Conservation (phyloP, 176 grass and related monocot genomes). For the Stipa capillata region DNA sequence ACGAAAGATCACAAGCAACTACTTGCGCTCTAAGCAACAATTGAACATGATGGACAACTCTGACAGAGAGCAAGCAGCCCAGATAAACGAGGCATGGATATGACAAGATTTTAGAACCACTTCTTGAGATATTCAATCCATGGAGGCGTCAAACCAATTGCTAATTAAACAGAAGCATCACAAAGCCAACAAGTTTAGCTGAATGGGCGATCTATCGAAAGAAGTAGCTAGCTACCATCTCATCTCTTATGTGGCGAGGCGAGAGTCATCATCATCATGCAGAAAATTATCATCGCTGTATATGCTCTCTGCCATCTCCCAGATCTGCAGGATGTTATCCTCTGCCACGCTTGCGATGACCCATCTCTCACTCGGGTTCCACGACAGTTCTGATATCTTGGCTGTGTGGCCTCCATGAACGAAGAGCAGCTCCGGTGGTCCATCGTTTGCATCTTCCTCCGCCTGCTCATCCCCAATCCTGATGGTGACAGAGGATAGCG, state of each 20-base stretch:
- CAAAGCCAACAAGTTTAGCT: not conserved
- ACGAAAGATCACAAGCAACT: not conserved
- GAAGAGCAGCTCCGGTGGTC: conserved; percentile 79
- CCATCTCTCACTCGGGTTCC: conserved; percentile 60
- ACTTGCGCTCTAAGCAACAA: not conserved
- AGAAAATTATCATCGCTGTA: conserved; percentile 45
- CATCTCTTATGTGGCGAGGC: not conserved
- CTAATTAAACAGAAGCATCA: not conserved
- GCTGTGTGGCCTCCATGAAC: conserved; percentile 66
- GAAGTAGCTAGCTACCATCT: too few species aligned
- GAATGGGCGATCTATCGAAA: not conserved
- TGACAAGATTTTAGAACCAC: not conserved
- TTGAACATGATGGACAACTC: not conserved
- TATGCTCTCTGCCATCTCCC: conserved; percentile 81
- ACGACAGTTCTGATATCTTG: conserved; percentile 77
- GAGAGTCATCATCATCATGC: conserved; percentile 5
- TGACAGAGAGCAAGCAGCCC: not conserved
- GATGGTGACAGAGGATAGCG: not conserved
- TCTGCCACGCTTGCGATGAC: conserved; percentile 63
- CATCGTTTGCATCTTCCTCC: conserved; percentile 68
- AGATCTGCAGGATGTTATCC: conserved; percentile 73
- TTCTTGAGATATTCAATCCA: not conserved
- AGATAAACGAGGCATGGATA: not conserved
- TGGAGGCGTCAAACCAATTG: not conserved
- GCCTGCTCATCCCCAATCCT: conserved; percentile 86